Evolutionary conservation across 306 rosid genomes (phyloP).

Genomic region (Potentilla sterilis): DNA sequence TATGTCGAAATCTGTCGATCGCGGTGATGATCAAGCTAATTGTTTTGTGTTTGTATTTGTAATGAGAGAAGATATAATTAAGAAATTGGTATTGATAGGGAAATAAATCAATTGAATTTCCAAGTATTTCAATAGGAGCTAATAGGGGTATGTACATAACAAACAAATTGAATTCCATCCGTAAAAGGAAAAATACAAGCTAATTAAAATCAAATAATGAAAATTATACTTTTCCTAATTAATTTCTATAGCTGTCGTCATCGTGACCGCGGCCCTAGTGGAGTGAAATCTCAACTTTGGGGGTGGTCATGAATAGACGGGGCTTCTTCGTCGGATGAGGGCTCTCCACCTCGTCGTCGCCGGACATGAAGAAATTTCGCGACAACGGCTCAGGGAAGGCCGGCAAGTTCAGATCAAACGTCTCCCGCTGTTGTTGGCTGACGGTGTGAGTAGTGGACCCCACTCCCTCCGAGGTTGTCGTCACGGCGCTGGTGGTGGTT

Average conservation of each 20-base stretch:
- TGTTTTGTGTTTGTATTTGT: neutral
- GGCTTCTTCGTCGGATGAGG: constrained; percentile 79
- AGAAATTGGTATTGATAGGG: neutral
- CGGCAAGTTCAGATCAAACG: constrained; percentile 84
- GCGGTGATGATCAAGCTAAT: neutral
- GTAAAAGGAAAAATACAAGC: neutral
- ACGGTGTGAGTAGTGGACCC: constrained; percentile 72
- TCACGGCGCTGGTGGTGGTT: constrained; percentile 42
- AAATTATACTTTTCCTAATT: neutral
- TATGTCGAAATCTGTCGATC: no score
- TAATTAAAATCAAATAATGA: neutral
- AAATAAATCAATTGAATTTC: constrained; percentile 24
- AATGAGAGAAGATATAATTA: neutral
- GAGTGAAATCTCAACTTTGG: constrained; percentile 48
- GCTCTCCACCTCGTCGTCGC: constrained; percentile 88
- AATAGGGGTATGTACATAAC: constrained; percentile 34
- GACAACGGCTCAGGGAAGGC: constrained; percentile 69
- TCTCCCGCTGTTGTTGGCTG: constrained; percentile 47
- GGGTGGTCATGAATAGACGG: constrained; percentile 35
- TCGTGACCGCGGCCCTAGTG: constrained; percentile 4
- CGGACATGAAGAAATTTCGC: constrained; percentile 33
- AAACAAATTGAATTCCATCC: neutral
- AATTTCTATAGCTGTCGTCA: constrained; percentile 10
- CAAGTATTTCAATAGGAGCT: constrained; percentile 21
- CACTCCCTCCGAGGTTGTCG: constrained; percentile 79